These are phyloP conservation scores for Luffa acutangula DNA, from an alignment of 306 rosid genomes.

Conservation along the genomic window DNA sequence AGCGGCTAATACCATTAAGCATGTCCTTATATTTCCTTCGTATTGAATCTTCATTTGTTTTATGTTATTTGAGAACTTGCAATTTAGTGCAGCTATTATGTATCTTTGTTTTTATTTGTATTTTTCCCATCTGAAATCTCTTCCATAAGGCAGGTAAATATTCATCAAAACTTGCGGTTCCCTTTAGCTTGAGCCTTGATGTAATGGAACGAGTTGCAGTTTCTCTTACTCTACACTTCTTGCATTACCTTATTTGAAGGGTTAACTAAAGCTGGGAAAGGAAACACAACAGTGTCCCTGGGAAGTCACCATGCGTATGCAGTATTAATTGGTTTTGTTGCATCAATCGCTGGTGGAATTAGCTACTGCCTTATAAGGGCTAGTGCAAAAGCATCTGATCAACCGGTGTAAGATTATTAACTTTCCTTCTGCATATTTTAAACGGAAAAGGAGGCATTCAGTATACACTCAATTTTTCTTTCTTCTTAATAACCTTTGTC, in stretches of 20 bases:
- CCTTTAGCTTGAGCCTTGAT: slow-evolving; percentile 1
- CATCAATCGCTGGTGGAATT: slow-evolving; percentile 59
- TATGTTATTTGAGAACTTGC: neutral
- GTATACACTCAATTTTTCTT: neutral
- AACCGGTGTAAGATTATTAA: slow-evolving; percentile 56
- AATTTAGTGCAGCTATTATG: neutral
- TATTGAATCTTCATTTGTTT: neutral
- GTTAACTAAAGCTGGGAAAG: slow-evolving; percentile 36
- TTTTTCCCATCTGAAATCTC: slow-evolving; percentile 1
- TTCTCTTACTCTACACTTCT: slow-evolving; percentile 13
- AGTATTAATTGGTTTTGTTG: slow-evolving; percentile 45
- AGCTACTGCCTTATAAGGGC: slow-evolving; percentile 69
- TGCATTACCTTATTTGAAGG: slow-evolving; percentile 21
- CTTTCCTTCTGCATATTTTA: neutral
- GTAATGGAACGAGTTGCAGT: slow-evolving; percentile 8
- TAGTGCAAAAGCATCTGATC: slow-evolving; percentile 67
- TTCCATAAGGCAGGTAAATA: slow-evolving; percentile 7
- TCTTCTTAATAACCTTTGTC: neutral
- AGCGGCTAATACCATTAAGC: neutral
- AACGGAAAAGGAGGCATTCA: neutral
- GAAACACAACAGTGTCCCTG: slow-evolving; percentile 12
- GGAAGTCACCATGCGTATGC: slow-evolving; percentile 28
- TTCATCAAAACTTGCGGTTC: neutral
- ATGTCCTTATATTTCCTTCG: neutral
- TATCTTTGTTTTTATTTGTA: neutral